These are phyloP conservation scores for Phytopythium sindhum DNA, from an alignment of 352 stramenopile genomes.

Conservation along the genomic window DNA sequence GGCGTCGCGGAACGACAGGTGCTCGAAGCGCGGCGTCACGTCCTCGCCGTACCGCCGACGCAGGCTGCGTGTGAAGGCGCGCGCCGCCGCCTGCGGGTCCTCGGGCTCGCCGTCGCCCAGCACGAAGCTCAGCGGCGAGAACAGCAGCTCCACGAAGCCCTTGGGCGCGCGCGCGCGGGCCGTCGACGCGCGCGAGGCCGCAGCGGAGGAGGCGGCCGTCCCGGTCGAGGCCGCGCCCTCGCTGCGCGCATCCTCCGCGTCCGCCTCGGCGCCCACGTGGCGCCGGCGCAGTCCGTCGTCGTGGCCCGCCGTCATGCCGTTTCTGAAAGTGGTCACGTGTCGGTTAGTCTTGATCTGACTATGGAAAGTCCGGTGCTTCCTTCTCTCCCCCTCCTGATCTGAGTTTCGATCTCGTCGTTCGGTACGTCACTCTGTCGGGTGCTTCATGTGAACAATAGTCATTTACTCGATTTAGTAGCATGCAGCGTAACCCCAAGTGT, in stretches of 20 bases:
- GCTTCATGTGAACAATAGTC: background rate
- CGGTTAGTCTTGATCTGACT: background rate
- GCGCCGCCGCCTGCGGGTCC: constrained; percentile 52
- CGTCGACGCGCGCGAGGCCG: constrained; percentile 7
- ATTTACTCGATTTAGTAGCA: background rate
- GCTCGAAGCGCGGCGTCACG: constrained; percentile 65
- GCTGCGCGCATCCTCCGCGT: background rate
- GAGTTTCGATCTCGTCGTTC: background rate
- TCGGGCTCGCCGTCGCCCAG: constrained; percentile 65
- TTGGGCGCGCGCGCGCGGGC: constrained; percentile 25
- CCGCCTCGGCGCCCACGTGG: constrained; percentile 19
- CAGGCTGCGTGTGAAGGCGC: constrained; percentile 54
- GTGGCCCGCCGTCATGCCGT: constrained; percentile 17
- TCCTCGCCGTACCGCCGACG: constrained; percentile 52
- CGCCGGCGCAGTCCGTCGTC: constrained; percentile 29
- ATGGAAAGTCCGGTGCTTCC: background rate
- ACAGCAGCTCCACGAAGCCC: constrained; percentile 71
- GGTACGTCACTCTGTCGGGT: background rate
- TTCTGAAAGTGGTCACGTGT: constrained; percentile 12
- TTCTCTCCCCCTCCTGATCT: background rate
- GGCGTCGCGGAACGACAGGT: constrained; percentile 78
- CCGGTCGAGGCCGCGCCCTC: constrained; percentile 2
- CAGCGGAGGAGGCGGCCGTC: background rate
- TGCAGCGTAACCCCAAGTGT: background rate
- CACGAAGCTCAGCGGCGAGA: constrained; percentile 72